These are phyloP conservation scores for Penium margaritaceum DNA, from an alignment of 139 green algal species.

Conservation along the genomic window DNA sequence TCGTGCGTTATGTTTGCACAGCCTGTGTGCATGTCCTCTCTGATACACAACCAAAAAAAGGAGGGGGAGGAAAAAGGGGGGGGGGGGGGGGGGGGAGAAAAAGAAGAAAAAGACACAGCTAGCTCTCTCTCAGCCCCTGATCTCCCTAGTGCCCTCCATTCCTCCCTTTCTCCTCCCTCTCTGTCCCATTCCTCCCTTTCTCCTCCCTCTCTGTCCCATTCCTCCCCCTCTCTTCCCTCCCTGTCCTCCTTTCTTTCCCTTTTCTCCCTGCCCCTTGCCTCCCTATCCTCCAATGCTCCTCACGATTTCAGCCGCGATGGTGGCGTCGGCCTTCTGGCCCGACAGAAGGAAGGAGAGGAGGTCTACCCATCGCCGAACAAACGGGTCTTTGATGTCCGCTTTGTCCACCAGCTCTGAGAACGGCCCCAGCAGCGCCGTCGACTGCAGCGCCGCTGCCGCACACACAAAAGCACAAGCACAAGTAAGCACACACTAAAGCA, in stretches of 20 bases:
- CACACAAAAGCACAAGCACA: not conserved
- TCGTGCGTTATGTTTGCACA: too few relatives aligned
- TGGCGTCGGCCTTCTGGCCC: constrained; percentile 78
- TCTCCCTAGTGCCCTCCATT: too few relatives aligned
- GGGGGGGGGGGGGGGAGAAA: not conserved
- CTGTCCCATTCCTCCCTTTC: too few relatives aligned
- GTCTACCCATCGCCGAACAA: constrained; percentile 87
- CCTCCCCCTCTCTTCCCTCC: too few relatives aligned
- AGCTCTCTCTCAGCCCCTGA: too few relatives aligned
- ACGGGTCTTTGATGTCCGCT: constrained; percentile 61
- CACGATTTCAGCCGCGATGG: constrained; percentile 78
- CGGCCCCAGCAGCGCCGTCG: constrained; percentile 64
- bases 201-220: not conserved
- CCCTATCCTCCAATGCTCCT: not conserved
- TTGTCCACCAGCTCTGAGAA: constrained; percentile 65
- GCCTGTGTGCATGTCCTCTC: too few relatives aligned
- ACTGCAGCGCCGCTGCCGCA: constrained; percentile 18
- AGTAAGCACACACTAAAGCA: too few relatives aligned
- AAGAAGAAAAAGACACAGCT: not conserved
- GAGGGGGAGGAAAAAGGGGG: not conserved
- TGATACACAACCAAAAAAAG: too few relatives aligned
- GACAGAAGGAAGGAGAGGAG: constrained; percentile 91
- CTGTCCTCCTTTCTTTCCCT: too few relatives aligned
- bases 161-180: too few relatives aligned
- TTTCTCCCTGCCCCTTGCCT: too few relatives aligned